Evolutionary conservation across 176 grass and related monocot species (phyloP), one percentile per base, ranked within the genome.

Genomic region (Cymbopogon citratus): DNA sequence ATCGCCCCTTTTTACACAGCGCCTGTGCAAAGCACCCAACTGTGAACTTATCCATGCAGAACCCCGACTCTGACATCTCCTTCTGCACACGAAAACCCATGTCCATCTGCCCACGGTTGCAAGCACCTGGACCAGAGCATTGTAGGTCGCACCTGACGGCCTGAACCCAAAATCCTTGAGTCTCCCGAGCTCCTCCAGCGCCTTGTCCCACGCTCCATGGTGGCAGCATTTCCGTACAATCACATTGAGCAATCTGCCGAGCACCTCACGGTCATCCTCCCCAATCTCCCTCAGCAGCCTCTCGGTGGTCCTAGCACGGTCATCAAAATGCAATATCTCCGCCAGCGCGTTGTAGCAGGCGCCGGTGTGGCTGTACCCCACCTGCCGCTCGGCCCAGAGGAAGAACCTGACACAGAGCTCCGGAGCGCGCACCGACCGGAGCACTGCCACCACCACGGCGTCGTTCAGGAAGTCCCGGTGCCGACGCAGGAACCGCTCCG

Each of bases 171-270:
- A 90, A 44, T 99, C 83, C 84, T 99, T 99, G 1, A 99, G 79
- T 48, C 83, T 87, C 31, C 89, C 92, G 21, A 99, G 85, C 68
- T 99, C 97, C 77, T 99, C 93, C 46, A 99, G 76, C 0, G 91
- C 97, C 81, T 90, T 85, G 4, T 35, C 49, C 89, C 92, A 99
- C 27, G 73, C 43, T 51, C 97, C 97, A 0, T 12, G 54, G 65
- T 67, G 85, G 65, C 97, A 96, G 84, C 89, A 95, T 19, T 87
- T 84, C 75, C 83, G 83, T 31, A 99, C 86, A 34, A 96, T 63
- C 77, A 91, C 91, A 91, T 99, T 95, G 80, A 99, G 85, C 93
- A 99, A 85, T 88, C 90, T 99, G 72, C 87, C 83, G 11, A 99
- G 93, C 38, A 92, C 87, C 79, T 89, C 91, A 10, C 85, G 83